These are phyloP conservation scores for Spathaspora hagerdaliae DNA, from an alignment of 805 yeast species.

Conservation along the genomic window DNA sequence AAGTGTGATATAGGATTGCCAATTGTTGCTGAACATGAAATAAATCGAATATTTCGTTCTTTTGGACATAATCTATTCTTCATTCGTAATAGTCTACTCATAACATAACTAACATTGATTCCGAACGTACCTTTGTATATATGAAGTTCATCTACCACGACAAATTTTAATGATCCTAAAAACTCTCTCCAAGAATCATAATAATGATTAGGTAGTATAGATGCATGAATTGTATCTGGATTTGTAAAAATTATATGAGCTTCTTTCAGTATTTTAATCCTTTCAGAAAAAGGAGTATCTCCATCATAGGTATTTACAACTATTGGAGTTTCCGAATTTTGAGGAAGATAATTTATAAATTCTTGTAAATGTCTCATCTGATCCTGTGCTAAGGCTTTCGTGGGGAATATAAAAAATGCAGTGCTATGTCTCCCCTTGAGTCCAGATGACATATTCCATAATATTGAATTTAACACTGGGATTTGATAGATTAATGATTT, in stretches of 20 bases:
- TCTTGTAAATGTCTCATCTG: conserved; percentile 78
- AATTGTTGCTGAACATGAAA: conserved; percentile 94
- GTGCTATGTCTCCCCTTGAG: conserved; percentile 40
- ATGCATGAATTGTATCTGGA: conserved; percentile 89
- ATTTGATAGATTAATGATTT: conserved; percentile 89
- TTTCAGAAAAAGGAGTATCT: conserved; percentile 64
- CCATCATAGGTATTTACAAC: conserved; percentile 87
- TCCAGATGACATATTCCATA: conserved; percentile 33
- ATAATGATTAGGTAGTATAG: conserved; percentile 70
- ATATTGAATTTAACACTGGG: conserved; percentile 59
- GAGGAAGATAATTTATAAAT: conserved; percentile 47
- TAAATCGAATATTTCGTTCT: conserved; percentile 57
- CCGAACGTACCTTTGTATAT: conserved; percentile 90
- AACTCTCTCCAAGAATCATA: conserved; percentile 66
- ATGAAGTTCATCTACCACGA: conserved; percentile 84
- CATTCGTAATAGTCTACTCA: conserved; percentile 74
- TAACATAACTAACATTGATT: conserved; percentile 79
- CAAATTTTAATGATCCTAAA: conserved; percentile 57
- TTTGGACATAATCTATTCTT: not conserved
- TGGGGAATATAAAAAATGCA: conserved; percentile 88
- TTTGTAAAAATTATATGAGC: conserved; percentile 88
- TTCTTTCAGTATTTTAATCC: conserved; percentile 51
- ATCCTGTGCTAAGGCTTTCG: conserved; percentile 97
- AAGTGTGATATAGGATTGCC: conserved; percentile 71
- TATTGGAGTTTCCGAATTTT: conserved; percentile 33